A percentile compares a stretch with the other conserved stretches of the same genome.
Evolutionary conservation across 495 filamentous ascomycete genomes (phyloP).

Genomic region (Annulohypoxylon bovei): DNA sequence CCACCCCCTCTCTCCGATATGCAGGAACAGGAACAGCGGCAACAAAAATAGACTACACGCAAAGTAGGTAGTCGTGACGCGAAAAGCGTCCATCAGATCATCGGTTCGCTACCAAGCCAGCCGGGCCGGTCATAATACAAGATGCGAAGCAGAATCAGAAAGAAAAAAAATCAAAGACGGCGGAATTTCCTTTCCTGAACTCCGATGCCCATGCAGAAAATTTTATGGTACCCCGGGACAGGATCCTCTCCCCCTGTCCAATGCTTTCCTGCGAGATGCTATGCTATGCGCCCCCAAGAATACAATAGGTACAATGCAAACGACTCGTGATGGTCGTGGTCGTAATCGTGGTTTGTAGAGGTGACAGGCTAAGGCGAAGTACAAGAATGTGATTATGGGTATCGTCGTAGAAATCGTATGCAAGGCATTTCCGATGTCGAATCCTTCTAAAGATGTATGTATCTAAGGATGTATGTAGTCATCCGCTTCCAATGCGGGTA

Average conservation of each 20-base stretch:
- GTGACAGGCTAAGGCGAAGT: background rate
- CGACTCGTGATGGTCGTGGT: background rate
- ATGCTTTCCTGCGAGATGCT: background rate
- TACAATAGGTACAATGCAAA: background rate
- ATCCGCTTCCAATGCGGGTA: background rate
- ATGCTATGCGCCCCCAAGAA: background rate
- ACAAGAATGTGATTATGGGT: background rate
- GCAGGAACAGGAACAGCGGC: background rate
- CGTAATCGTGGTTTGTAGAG: background rate
- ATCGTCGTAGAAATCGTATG: background rate
- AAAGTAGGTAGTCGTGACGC: background rate
- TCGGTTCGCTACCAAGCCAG: background rate
- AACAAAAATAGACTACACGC: background rate
- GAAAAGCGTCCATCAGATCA: background rate
- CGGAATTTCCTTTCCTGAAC: background rate
- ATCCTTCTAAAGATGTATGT: too few relatives aligned
- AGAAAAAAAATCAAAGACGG: background rate
- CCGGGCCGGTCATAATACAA: background rate
- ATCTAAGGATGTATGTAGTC: too few relatives aligned
- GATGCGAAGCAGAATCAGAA: background rate
- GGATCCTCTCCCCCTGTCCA: background rate
- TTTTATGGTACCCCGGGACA: background rate
- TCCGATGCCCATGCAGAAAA: slow-evolving; percentile 1
- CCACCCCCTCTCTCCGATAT: background rate
- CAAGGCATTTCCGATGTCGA: background rate